Base-by-base conservation (phyloP, 306 rosid genomes). In the Quercus aquifolioides region DNA sequence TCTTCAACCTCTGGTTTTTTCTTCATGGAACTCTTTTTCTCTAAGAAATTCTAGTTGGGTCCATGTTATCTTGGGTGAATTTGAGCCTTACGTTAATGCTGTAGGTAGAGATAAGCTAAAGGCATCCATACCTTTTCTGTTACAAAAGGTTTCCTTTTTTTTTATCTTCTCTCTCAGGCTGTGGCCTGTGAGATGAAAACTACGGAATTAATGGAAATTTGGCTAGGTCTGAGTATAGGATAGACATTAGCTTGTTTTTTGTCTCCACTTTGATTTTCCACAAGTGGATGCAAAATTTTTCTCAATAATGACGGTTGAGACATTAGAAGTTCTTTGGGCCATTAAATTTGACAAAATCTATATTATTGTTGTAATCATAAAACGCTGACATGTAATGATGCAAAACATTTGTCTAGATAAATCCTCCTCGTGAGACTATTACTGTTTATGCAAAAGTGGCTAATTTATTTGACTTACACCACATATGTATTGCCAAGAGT, bases 11-110 rank as follows among this genome's bases (percentile, higher is more conserved):
- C 89, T 74, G 11, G 56, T 76, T 72, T 85, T 78, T 88, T 86
- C 92, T 87, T 91, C 98, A 89, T 93, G 46, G 74, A 68, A 46
- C 71, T 69, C 15, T 58, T 46, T 30, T 59, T 35, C 43, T 64
- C 52, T 69, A 54, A 33, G 13, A 56, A 35, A 20, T 52, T 26
- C 85, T 85, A 75, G 87, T 28, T 49, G 78, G 83, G 79, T 82
- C 81, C 86, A 81, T 64, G 80, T 38, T 79, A 74, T 72, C 71
- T 68, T 76, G 83, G 62, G 21, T 19, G 55, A 81, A 80, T 73
- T 65, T 51, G 80, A 82, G 84, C 93, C 93, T 88, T 88, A 85
- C 67, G 46, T 81, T 75, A 38, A 62, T 55, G 67, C 28, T 55
- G 8, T 19, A 56, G 25, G 79, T 73, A 68, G 71, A 67, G 87